Base-by-base conservation (phyloP, 23 red algal genomes). In the Gracilaria caudata region DNA sequence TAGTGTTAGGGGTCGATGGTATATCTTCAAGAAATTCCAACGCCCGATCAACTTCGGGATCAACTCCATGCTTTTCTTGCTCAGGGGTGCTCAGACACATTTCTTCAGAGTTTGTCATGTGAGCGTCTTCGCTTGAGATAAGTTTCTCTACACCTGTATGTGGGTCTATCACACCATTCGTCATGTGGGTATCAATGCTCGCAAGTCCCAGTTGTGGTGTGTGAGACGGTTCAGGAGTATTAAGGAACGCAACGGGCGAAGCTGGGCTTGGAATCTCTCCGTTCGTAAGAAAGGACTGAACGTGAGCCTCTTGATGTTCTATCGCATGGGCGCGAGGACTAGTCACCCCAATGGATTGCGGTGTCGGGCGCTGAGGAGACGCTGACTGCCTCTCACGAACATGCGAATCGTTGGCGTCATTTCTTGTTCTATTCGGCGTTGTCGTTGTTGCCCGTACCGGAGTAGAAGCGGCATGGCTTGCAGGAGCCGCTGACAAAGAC, bases 21-120 rank as follows among this genome's bases (percentile, higher is more conserved):
- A 87, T 76, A 28, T 87, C 83, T 32, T 87, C 72, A 11, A 87
- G 57, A 64, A 87, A 75, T 24, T 68, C 83, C 9, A 87, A 30
- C 1, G 68, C 83, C 1, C 46, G 74, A 34, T 56, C 74, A 19
- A 79, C 30, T 13, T 79, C 74, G 23, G 74, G 30, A 79, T 79
- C 28, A 20, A 43, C 19, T 13, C 34, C 51, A 14, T 53, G 51
- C 40, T 33, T 79, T 30, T 56, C 46, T 28, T 79, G 74, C 0
- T 19, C 65, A 36, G 65, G 1, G 21, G 65, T 26, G 10, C 8
- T 34, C 16, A 41, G 20, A 1, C 5, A 21, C 1, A 41, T 0
- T 19, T 41, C 65, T 8, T 41, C 65, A 21, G 37, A 21, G 34
- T 41, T 71, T 40, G 65, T 14, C 65, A 71, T 71, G 14, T 38